These are phyloP conservation scores for Diddensiella santjacobensis DNA, from an alignment of 805 yeast genomes.

Conservation along the genomic window DNA sequence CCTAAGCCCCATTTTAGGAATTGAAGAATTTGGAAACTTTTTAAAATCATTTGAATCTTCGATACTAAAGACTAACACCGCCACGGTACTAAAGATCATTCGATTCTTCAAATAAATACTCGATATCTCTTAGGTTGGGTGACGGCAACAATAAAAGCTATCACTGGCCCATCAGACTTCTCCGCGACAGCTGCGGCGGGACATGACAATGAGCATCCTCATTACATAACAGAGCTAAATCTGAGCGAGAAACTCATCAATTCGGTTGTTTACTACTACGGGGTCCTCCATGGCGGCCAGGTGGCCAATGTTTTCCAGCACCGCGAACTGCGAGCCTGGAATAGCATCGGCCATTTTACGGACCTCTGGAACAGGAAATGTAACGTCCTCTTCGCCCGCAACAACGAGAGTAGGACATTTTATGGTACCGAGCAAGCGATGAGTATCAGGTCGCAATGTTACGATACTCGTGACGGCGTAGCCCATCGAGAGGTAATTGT, in stretches of 20 bases:
- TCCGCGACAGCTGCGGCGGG: too few relatives aligned
- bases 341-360: constrained; percentile 4
- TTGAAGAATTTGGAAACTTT: too few relatives aligned
- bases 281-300: constrained; percentile 8
- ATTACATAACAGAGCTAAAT: too few relatives aligned
- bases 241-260: constrained; percentile 1
- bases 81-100: too few relatives aligned
- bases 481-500: not conserved
- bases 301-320: constrained; percentile 5
- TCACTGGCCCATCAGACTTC: too few relatives aligned
- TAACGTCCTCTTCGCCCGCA: constrained; percentile 9
- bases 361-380: constrained; percentile 1
- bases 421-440: not conserved
- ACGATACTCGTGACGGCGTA: constrained; percentile 5
- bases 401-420: constrained; percentile 7
- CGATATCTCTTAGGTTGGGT: too few relatives aligned
- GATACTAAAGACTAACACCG: too few relatives aligned
- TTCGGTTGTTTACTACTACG: not conserved
- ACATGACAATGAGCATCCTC: too few relatives aligned
- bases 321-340: not conserved
- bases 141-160: too few relatives aligned
- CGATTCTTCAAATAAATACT: too few relatives aligned
- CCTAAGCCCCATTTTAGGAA: too few relatives aligned
- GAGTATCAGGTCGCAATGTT: constrained; percentile 7
- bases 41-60: too few relatives aligned